phyloP scores from a whole-genome alignment of 345 rosid genomes.

The Linum tenue region DNA sequence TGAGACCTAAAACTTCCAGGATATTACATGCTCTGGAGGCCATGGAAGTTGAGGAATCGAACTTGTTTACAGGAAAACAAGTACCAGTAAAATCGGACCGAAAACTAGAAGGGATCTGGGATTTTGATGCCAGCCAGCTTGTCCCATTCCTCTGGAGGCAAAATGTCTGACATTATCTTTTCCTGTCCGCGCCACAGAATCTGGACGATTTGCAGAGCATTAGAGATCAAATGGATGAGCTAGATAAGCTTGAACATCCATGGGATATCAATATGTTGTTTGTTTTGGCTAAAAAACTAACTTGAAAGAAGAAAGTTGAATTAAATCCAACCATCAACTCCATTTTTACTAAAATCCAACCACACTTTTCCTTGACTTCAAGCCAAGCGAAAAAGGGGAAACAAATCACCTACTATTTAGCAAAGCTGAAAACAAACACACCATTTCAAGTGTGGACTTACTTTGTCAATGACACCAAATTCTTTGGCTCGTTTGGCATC shows the following conservation, averaged over 20 bases:
- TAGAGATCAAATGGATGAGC: not conserved
- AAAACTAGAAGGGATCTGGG: slow-evolving; percentile 26
- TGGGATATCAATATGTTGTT: not conserved
- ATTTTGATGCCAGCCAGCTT: slow-evolving; percentile 48
- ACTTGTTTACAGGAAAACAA: not conserved
- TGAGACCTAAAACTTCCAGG: no score
- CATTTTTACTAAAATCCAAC: no score
- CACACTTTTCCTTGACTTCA: no score
- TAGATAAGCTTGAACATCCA: not conserved
- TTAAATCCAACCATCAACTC: no score
- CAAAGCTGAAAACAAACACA: no score
- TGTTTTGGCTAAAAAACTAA: no score
- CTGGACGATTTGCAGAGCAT: slow-evolving; percentile 26
- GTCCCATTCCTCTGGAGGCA: slow-evolving; percentile 71
- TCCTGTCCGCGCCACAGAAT: slow-evolving; percentile 75
- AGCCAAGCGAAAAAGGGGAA: no score
- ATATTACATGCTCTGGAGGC: no score
- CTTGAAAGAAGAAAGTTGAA: no score
- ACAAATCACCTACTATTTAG: no score
- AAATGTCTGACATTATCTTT: slow-evolving; percentile 50
- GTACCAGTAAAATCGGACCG: not conserved
- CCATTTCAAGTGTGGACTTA: slow-evolving; percentile 16
- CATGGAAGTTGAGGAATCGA: no score
- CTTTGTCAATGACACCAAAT: slow-evolving; percentile 85
- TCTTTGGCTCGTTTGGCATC: slow-evolving; percentile 62